These are phyloP conservation scores for Rhizopus arrhizus DNA, from an alignment of 371 early-diverging fungal species.

Conservation along the genomic window DNA sequence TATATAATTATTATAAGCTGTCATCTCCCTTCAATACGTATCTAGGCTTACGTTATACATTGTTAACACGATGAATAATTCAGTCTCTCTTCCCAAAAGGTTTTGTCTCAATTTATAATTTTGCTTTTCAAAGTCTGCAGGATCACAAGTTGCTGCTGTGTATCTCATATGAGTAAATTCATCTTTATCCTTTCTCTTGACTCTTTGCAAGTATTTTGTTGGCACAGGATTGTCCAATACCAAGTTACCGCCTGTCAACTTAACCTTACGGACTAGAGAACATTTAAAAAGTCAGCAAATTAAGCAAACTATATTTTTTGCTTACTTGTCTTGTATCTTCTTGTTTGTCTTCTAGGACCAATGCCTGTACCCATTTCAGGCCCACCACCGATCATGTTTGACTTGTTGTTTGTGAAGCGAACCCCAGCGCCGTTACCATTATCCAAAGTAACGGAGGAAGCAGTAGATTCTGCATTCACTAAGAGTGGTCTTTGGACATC, in stretches of 20 bases:
- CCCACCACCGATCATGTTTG: slow-evolving; percentile 30
- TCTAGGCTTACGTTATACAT: slow-evolving; percentile 66
- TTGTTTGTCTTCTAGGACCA: slow-evolving; percentile 51
- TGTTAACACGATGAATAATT: slow-evolving; percentile 70
- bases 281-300: background rate
- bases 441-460: slow-evolving; percentile 6
- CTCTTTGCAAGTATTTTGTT: slow-evolving; percentile 44
- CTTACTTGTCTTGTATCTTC: slow-evolving; percentile 61
- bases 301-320: background rate
- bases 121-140: slow-evolving; percentile 62
- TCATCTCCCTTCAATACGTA: background rate
- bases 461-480: slow-evolving; percentile 12
- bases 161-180: slow-evolving; percentile 66
- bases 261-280: slow-evolving; percentile 26
- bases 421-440: background rate
- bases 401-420: slow-evolving; percentile 14
- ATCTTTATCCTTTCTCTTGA: slow-evolving; percentile 46
- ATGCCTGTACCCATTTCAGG: slow-evolving; percentile 41
- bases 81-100: slow-evolving; percentile 58
- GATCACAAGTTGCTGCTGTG: slow-evolving; percentile 66
- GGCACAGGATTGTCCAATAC: slow-evolving; percentile 62
- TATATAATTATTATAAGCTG: slow-evolving; percentile 12
- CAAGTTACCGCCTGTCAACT: slow-evolving; percentile 55
- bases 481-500: slow-evolving; percentile 17
- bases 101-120: slow-evolving; percentile 65